Percentiles rank a stretch among this genome's conserved stretches.
These are phyloP conservation scores for Fraxinus americana DNA, from an alignment of 257 asterid species.

Conservation along the genomic window DNA sequence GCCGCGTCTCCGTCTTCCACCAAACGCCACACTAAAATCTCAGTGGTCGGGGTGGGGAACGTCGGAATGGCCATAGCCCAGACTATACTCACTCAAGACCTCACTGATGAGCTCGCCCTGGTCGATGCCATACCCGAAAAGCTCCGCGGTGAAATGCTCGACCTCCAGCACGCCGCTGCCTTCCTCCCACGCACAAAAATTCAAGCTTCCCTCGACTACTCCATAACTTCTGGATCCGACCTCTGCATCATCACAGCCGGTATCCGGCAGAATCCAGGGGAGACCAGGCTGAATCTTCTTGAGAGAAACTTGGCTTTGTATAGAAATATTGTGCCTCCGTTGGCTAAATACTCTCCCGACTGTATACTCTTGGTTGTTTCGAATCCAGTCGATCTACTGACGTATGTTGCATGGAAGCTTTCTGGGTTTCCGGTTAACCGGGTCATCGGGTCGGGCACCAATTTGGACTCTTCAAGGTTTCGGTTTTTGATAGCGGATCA, in stretches of 20 bases:
- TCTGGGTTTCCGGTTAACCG: conserved; percentile 76
- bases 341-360: conserved; percentile 66
- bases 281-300: conserved; percentile 67
- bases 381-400: conserved; percentile 80
- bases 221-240: conserved; percentile 62
- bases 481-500: conserved; percentile 84
- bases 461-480: conserved; percentile 80
- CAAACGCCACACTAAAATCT: conserved; percentile 67
- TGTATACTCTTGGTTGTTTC: conserved; percentile 67
- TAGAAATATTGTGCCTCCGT: conserved; percentile 58
- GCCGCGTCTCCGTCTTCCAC: conserved; percentile 45
- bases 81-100: conserved; percentile 87
- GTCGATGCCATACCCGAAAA: conserved; percentile 71
- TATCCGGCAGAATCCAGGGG: conserved; percentile 76
- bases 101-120: conserved; percentile 71
- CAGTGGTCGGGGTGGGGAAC: conserved; percentile 86
- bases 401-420: conserved; percentile 81
- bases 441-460: conserved; percentile 89
- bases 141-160: conserved; percentile 91
- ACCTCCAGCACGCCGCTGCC: conserved; percentile 95
- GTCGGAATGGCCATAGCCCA: conserved; percentile 98
- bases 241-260: conserved; percentile 92
- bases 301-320: conserved; percentile 67
- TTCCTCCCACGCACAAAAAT: conserved; percentile 83
- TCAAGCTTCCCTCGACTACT: conserved; percentile 64